Percentiles rank a stretch among this genome's conserved stretches.
Conservation (phyloP, 495 filamentous ascomycete genomes). For the Tirmania nivea region DNA sequence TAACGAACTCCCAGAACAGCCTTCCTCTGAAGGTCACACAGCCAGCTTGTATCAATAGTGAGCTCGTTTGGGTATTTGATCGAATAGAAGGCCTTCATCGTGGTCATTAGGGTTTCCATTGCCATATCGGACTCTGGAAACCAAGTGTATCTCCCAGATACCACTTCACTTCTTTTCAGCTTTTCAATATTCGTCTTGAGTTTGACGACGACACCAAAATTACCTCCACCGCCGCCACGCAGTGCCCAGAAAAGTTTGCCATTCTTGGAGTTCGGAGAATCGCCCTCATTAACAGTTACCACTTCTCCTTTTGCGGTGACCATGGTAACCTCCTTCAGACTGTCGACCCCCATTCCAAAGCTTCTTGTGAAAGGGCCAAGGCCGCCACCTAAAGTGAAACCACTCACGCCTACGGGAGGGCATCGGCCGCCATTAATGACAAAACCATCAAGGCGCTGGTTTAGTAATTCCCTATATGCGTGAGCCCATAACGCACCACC, state of each 20-base stretch:
- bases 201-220: conserved; percentile 4
- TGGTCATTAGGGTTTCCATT: no score
- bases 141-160: conserved; percentile 12
- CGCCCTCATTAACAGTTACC: conserved; percentile 6
- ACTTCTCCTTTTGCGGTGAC: conserved; percentile 6
- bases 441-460: conserved; percentile 5
- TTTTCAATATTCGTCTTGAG: conserved; percentile 5
- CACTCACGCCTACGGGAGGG: conserved; percentile 16
- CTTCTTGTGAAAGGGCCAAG: conserved; percentile 12
- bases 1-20: conserved; percentile 3
- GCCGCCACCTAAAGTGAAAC: conserved; percentile 14
- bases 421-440: conserved; percentile 17
- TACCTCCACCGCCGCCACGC: conserved; percentile 1
- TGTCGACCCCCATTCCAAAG: conserved; percentile 17
- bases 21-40: conserved; percentile 14
- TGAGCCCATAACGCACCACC: conserved; percentile 6
- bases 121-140: conserved; percentile 1
- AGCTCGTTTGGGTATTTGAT: conserved; percentile 4
- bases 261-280: conserved; percentile 1
- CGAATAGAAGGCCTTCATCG: conserved; percentile 12
- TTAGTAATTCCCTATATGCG: conserved; percentile 8
- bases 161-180: conserved; percentile 1
- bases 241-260: conserved; percentile 4
- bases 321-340: conserved; percentile 5
- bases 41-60: conserved; percentile 18